Conservation (phyloP, 139 green algal species). For the Nannochloris sp. region DNA sequence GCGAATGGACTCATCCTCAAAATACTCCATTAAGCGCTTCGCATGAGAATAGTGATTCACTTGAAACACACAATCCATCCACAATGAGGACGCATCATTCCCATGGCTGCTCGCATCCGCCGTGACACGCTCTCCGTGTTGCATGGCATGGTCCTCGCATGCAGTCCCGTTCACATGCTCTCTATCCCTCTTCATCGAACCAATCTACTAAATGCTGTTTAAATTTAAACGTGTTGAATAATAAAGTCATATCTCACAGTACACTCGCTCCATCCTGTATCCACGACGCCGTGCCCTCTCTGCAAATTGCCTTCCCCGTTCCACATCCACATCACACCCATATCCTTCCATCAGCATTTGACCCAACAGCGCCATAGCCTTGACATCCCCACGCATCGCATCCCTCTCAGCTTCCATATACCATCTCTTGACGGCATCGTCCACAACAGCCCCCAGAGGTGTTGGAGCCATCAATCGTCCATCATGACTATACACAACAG, state of each 20-base stretch:
- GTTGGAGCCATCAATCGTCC: conserved; percentile 11
- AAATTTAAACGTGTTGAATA: no score
- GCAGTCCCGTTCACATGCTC: background rate
- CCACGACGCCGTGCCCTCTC: conserved; percentile 50
- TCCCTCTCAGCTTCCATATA: conserved; percentile 64
- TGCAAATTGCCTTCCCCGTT: conserved; percentile 43
- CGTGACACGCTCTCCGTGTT: background rate
- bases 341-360: conserved; percentile 75
- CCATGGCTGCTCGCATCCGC: background rate
- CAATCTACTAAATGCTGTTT: no score
- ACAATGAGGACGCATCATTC: background rate
- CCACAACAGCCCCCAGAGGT: conserved; percentile 42
- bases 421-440: conserved; percentile 60
- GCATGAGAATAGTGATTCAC: background rate
- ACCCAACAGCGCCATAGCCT: conserved; percentile 60
- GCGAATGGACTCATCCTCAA: background rate
- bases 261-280: conserved; percentile 67
- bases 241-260: conserved; percentile 32
- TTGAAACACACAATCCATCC: conserved; percentile 3
- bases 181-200: no score
- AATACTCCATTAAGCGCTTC: conserved; percentile 6
- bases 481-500: conserved; percentile 7
- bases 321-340: conserved; percentile 45
- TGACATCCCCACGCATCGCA: conserved; percentile 48
- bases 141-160: background rate